phyloP scores from a whole-genome alignment of 371 early-diverging fungal genomes.

The Zopfochytrium polystomum region DNA sequence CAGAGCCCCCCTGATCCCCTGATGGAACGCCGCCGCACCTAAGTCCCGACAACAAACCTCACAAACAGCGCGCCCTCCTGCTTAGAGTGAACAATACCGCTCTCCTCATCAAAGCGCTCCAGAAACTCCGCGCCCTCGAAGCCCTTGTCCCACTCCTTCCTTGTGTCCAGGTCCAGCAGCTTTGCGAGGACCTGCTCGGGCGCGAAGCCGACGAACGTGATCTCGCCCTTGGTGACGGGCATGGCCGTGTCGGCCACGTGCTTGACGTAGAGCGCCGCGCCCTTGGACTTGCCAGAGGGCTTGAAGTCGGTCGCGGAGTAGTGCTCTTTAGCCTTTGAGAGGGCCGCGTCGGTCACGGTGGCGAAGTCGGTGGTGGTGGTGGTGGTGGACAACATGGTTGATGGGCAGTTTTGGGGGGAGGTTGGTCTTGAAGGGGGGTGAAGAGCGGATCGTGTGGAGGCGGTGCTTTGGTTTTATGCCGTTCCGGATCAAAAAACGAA shows the following conservation, averaged over 20 bases:
- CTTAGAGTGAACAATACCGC: not conserved
- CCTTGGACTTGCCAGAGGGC: not conserved
- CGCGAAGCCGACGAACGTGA: constrained; percentile 4
- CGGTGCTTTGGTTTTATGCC: too few species aligned
- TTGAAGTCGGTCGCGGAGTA: constrained; percentile 1
- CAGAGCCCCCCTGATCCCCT: too few species aligned
- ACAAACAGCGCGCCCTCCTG: too few species aligned
- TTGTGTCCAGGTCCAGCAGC: not conserved
- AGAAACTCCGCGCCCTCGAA: constrained; percentile 9
- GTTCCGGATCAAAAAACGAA: too few species aligned
- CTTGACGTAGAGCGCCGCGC: constrained; percentile 13
- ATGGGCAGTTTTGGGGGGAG: too few species aligned
- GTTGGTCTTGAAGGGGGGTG: too few species aligned
- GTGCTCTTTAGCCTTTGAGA: not conserved
- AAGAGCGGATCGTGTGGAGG: too few species aligned
- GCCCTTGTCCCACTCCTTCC: constrained; percentile 15
- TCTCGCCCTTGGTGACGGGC: constrained; percentile 11
- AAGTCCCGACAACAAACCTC: too few species aligned
- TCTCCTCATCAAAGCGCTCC: not conserved
- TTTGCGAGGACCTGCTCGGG: constrained; percentile 2
- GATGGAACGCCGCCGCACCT: too few species aligned
- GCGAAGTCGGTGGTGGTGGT: too few species aligned
- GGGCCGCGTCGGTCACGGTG: too few species aligned
- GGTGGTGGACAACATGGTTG: too few species aligned
- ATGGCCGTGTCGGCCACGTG: not conserved